Evolutionary conservation across 202 grass and related monocot genomes (phyloP).

Genomic region (Digitaria exilis): DNA sequence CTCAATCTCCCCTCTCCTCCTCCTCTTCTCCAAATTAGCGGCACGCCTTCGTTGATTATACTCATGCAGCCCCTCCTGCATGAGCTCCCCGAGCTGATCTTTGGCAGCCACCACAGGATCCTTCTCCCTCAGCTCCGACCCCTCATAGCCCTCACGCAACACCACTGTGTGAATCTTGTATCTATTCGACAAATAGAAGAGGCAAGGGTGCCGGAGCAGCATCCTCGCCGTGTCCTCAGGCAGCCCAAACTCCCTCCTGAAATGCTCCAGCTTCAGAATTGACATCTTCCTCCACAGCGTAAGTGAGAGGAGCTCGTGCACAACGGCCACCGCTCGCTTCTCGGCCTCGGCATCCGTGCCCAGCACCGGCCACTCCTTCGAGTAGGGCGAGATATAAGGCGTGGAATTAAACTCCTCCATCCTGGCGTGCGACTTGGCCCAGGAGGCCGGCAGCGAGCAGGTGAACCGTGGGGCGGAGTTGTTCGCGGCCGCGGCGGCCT

Average conservation of each 20-base stretch:
- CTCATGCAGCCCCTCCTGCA: slow-evolving; percentile 92
- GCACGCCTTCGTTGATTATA: slow-evolving; percentile 58
- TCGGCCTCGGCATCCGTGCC: slow-evolving; percentile 38
- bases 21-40: slow-evolving; percentile 78
- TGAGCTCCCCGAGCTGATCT: slow-evolving; percentile 78
- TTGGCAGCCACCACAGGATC: slow-evolving; percentile 71
- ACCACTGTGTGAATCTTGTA: slow-evolving; percentile 87
- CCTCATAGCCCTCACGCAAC: slow-evolving; percentile 72
- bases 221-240: slow-evolving; percentile 60
- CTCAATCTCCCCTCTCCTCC: slow-evolving; percentile 72
- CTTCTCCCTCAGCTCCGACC: slow-evolving; percentile 72
- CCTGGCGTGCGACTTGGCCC: slow-evolving; percentile 59
- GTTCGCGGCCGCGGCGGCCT: slow-evolving; percentile 37
- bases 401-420: slow-evolving; percentile 86
- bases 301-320: slow-evolving; percentile 85
- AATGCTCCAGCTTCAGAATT: slow-evolving; percentile 87
- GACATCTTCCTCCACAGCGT: slow-evolving; percentile 85
- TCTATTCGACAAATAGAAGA: slow-evolving; percentile 87
- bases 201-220: slow-evolving; percentile 68
- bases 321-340: slow-evolving; percentile 61
- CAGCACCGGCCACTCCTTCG: slow-evolving; percentile 28
- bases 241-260: slow-evolving; percentile 77
- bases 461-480: slow-evolving; percentile 48
- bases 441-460: slow-evolving; percentile 68
- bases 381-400: slow-evolving; percentile 84